Evolutionary conservation across 2,329 filamentous ascomycete species (phyloP).

Genomic region (Dactylellina parvicollis): DNA sequence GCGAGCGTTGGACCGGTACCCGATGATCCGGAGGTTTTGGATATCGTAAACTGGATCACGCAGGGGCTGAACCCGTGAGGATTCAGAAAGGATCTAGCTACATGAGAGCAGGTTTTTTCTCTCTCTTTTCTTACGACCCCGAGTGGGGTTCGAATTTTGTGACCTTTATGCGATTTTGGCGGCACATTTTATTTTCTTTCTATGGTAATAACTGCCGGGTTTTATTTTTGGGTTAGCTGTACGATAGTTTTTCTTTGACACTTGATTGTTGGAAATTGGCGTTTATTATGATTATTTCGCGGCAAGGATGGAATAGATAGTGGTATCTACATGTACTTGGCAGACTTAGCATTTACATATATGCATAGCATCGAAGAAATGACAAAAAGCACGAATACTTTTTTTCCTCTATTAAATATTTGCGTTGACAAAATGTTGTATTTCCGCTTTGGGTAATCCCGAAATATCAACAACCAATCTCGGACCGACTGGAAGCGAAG

Average conservation of each 20-base stretch:
- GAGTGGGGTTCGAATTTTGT: too few relatives aligned
- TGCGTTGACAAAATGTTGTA: slow-evolving; percentile 23
- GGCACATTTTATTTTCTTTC: too few relatives aligned
- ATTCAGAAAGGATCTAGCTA: too few relatives aligned
- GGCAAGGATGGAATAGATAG: background rate
- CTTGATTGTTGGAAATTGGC: background rate
- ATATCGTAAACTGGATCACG: slow-evolving; percentile 39
- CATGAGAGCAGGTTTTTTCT: too few relatives aligned
- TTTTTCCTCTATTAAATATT: background rate
- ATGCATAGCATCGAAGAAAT: background rate
- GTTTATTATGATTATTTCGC: background rate
- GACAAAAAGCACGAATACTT: background rate
- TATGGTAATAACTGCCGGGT: too few relatives aligned
- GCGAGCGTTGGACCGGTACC: slow-evolving; percentile 27
- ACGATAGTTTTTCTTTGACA: slow-evolving; percentile 3
- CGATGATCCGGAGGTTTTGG: slow-evolving; percentile 25
- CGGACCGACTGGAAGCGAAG: background rate
- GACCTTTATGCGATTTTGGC: too few relatives aligned
- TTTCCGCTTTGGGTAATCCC: slow-evolving; percentile 1
- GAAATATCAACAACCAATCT: background rate
- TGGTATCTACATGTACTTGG: background rate
- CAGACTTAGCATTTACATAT: background rate
- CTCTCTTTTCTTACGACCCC: too few relatives aligned
- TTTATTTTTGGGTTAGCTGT: slow-evolving; percentile 2
- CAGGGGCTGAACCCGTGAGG: slow-evolving; percentile 13